These are phyloP conservation scores for Cystoisospora suis DNA, from an alignment of 169 alveolate species.

Conservation along the genomic window DNA sequence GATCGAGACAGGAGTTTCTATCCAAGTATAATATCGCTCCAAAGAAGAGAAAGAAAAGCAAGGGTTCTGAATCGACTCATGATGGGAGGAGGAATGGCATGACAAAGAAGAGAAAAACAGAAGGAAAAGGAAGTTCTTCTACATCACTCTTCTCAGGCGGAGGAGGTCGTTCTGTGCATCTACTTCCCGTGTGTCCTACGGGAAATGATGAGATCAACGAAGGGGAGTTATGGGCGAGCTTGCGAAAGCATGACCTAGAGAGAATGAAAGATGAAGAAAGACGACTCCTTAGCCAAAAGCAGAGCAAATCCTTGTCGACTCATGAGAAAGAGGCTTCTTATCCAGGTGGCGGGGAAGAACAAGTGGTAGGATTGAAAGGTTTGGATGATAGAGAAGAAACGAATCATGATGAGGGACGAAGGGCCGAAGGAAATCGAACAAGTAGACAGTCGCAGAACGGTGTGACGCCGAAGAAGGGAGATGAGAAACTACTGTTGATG, in stretches of 20 bases:
- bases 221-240: conserved; percentile 12
- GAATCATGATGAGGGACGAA: no score
- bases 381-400: no score
- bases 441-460: background rate
- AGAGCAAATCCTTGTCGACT: no score
- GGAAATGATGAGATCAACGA: background rate
- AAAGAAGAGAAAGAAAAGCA: background rate
- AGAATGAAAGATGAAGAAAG: no score
- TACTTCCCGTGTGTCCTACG: background rate
- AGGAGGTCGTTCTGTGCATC: background rate
- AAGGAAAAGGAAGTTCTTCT: background rate
- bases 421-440: background rate
- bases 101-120: no score
- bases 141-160: background rate
- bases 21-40: background rate
- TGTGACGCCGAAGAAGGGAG: background rate
- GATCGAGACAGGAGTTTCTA: background rate
- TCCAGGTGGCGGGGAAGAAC: no score
- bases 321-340: no score
- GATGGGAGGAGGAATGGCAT: no score
- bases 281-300: no score
- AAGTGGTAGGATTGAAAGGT: no score
- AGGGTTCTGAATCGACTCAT: background rate
- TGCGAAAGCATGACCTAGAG: background rate
- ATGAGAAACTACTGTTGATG: background rate